A percentile compares a stretch with the other conserved stretches of the same genome.
phyloP scores from a whole-genome alignment of 2,329 filamentous ascomycete species.

The Lizonia empirigonia region DNA sequence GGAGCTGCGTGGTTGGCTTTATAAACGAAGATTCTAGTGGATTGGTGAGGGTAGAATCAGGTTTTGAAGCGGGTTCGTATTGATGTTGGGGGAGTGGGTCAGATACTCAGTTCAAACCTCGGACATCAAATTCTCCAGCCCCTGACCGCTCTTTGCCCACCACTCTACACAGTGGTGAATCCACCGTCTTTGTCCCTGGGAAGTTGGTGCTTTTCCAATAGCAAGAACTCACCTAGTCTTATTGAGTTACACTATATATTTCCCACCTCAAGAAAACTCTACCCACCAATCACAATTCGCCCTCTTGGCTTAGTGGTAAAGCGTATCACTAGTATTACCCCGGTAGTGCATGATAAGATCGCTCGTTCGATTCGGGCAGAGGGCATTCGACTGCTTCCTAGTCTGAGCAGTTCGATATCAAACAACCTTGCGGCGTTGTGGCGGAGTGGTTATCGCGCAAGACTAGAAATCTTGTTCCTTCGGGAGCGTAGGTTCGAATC shows the following conservation, averaged over 20 bases:
- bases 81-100: neutral
- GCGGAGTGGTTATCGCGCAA: constrained; percentile 50
- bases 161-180: too few species aligned
- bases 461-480: constrained; percentile 50
- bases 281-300: constrained; percentile 17
- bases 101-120: neutral
- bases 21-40: too few species aligned
- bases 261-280: neutral
- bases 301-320: constrained; percentile 22
- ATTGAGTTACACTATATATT: too few species aligned
- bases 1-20: constrained; percentile 4
- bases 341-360: constrained; percentile 15
- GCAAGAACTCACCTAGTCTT: neutral
- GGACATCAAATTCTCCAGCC: neutral
- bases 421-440: constrained; percentile 35
- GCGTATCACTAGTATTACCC: constrained; percentile 15
- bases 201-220: too few species aligned
- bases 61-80: neutral
- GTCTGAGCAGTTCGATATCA: constrained; percentile 1
- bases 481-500: constrained; percentile 49
- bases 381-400: constrained; percentile 8
- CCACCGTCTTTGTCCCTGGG: too few species aligned
- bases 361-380: constrained; percentile 19
- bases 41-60: too few species aligned
- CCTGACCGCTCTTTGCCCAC: neutral